Conservation (phyloP, 148 eudicot genomes). For the Amaranthus hypochondriacus region DNA sequence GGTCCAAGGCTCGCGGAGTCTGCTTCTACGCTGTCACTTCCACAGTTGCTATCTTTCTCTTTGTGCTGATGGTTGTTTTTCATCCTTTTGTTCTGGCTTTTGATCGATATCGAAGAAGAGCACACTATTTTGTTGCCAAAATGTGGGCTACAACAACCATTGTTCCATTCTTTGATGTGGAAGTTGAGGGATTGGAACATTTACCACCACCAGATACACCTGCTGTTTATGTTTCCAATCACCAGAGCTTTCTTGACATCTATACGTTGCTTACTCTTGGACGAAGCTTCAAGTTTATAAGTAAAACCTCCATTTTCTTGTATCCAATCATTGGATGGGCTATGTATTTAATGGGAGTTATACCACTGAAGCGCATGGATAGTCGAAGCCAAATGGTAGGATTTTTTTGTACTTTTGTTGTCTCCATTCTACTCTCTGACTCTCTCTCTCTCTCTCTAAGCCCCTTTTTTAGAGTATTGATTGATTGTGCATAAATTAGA, state of each 20-base stretch:
- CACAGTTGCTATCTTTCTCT: conserved; percentile 46
- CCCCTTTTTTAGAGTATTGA: not conserved
- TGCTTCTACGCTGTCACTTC: conserved; percentile 67
- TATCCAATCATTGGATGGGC: conserved; percentile 92
- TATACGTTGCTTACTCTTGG: conserved; percentile 83
- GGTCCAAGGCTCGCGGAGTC: conserved; percentile 59
- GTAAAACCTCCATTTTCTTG: conserved; percentile 82
- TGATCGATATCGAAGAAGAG: conserved; percentile 69
- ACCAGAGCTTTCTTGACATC: conserved; percentile 93
- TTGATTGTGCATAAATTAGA: not conserved
- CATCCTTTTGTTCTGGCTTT: conserved; percentile 83
- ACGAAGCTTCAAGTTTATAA: conserved; percentile 80
- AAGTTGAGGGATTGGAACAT: conserved; percentile 74
- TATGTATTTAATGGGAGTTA: conserved; percentile 79
- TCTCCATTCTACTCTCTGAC: not conserved
- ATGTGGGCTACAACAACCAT: conserved; percentile 66
- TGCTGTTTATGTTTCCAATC: conserved; percentile 90
- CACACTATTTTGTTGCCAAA: conserved; percentile 68
- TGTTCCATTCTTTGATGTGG: conserved; percentile 57
- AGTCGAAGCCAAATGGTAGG: conserved; percentile 81
- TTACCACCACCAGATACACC: conserved; percentile 64
- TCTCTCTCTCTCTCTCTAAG: not conserved
- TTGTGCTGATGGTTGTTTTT: conserved; percentile 68
- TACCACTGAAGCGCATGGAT: conserved; percentile 94
- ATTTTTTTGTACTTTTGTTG: not conserved